These are phyloP conservation scores for Sarocladiaceae sp. DNA, from an alignment of 2,329 filamentous ascomycete species.

Conservation along the genomic window DNA sequence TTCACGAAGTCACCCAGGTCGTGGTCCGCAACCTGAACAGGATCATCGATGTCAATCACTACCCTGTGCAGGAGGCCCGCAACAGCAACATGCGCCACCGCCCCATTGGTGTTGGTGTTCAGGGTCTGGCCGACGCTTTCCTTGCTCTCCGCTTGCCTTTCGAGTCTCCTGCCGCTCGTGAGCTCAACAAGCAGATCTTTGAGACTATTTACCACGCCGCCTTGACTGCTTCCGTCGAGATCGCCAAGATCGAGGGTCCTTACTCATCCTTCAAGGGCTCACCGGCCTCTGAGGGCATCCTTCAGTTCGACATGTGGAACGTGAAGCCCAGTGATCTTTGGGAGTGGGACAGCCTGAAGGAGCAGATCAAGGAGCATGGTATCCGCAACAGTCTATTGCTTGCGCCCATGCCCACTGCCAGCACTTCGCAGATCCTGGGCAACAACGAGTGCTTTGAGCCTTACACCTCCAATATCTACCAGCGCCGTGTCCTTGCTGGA, in stretches of 20 bases:
- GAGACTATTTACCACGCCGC: constrained; percentile 99
- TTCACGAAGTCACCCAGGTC: constrained; percentile 89
- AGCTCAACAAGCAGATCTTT: constrained; percentile 97
- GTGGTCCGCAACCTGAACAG: constrained; percentile 94
- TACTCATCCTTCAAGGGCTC: constrained; percentile 92
- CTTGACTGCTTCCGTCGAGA: constrained; percentile 78
- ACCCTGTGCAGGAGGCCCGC: constrained; percentile 87
- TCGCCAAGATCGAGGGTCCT: constrained; percentile 75
- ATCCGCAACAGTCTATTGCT: constrained; percentile 92
- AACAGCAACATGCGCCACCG: constrained; percentile 98
- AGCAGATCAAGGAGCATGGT: constrained; percentile 85
- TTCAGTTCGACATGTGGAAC: constrained; percentile 99
- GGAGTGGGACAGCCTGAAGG: constrained; percentile 90
- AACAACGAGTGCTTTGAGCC: constrained; percentile 99
- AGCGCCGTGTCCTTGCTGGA: constrained; percentile 91
- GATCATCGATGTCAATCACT: constrained; percentile 98
- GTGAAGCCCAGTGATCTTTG: constrained; percentile 89
- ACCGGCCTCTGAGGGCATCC: constrained; percentile 87
- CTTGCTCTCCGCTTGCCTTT: constrained; percentile 94
- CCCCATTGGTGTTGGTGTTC: constrained; percentile 92
- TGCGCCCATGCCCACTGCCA: constrained; percentile 96
- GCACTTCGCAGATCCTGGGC: constrained; percentile 93
- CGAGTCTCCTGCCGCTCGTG: constrained; percentile 86
- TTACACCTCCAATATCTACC: constrained; percentile 99
- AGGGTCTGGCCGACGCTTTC: constrained; percentile 97